phyloP scores from a whole-genome alignment of 2,329 filamentous ascomycete species.

The Sporothrix protearum region DNA sequence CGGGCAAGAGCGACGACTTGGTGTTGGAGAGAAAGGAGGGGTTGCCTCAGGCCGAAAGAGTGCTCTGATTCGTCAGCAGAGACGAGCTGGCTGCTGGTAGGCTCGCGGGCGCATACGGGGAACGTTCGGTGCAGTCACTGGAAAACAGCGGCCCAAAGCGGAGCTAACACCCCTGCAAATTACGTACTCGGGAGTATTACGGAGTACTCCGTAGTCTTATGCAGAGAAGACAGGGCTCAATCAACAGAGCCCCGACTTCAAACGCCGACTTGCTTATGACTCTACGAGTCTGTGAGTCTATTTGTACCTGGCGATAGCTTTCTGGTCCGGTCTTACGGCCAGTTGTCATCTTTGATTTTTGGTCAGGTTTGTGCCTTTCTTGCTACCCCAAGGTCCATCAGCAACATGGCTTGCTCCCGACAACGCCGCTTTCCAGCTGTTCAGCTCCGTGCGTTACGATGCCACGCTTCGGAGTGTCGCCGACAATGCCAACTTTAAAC shows the following conservation, averaged over 20 bases:
- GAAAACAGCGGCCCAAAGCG: neutral
- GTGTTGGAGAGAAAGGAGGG: neutral
- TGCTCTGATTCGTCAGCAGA: constrained; percentile 25
- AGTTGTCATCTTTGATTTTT: neutral
- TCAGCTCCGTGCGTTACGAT: constrained; percentile 72
- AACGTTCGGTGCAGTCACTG: neutral
- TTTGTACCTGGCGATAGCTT: neutral
- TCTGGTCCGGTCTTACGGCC: neutral
- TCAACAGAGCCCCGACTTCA: neutral
- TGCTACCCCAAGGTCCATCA: constrained; percentile 30
- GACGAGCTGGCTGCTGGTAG: neutral
- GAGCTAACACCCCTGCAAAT: neutral
- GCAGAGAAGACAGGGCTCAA: neutral
- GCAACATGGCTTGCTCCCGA: constrained; percentile 30
- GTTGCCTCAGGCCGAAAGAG: constrained; percentile 26
- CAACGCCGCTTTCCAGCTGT: constrained; percentile 53
- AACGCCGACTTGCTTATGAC: no score
- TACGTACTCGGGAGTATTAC: no score
- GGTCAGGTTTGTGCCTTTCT: neutral
- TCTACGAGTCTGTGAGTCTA: neutral
- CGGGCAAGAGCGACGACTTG: neutral
- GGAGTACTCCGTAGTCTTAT: no score
- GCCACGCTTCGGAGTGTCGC: constrained; percentile 48
- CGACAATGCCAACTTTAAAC: constrained; percentile 36
- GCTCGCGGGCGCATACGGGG: neutral